Percentiles rank a stretch among this genome's conserved stretches.
Evolutionary conservation across 2,329 filamentous ascomycete species (phyloP).

Genomic region (Aotearoamyces nothofagi): DNA sequence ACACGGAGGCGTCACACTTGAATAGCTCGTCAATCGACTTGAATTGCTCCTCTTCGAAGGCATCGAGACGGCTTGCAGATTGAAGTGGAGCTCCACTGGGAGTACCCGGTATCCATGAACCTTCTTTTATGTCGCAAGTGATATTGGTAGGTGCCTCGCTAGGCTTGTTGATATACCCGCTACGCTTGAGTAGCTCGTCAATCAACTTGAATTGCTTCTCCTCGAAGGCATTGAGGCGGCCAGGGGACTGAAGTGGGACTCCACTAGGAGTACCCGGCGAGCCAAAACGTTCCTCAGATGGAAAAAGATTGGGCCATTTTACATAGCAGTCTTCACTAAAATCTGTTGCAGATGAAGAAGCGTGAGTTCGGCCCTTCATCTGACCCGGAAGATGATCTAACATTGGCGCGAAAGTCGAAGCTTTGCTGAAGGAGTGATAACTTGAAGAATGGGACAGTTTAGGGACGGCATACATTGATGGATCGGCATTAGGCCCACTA

Average conservation of each 20-base stretch:
- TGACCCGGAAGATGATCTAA: background rate
- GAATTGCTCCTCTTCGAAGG: slow-evolving; percentile 6
- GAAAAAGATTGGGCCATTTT: slow-evolving; percentile 7
- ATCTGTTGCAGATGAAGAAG: slow-evolving; percentile 1
- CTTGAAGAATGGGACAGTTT: background rate
- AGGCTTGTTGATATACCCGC: background rate
- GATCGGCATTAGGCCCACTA: background rate
- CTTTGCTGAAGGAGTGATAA: slow-evolving; percentile 1
- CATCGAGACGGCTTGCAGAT: slow-evolving; percentile 4
- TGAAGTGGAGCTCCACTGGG: slow-evolving; percentile 14
- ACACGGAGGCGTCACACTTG: too few relatives aligned
- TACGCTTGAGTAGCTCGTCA: slow-evolving; percentile 4
- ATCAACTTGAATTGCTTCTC: slow-evolving; percentile 4
- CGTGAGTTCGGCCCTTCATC: too few relatives aligned
- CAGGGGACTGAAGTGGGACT: slow-evolving; percentile 5
- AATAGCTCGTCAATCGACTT: slow-evolving; percentile 5
- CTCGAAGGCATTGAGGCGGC: slow-evolving; percentile 7
- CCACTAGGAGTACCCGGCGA: slow-evolving; percentile 16
- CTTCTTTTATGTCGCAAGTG: too few relatives aligned
- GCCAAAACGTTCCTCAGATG: slow-evolving; percentile 1
- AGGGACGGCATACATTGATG: slow-evolving; percentile 1
- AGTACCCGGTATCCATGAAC: slow-evolving; percentile 8
- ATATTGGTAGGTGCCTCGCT: background rate
- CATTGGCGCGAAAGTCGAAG: background rate
- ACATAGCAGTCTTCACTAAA: background rate